Conservation (phyloP, 2,329 filamentous ascomycete genomes). For the Fusarium incarnatum region DNA sequence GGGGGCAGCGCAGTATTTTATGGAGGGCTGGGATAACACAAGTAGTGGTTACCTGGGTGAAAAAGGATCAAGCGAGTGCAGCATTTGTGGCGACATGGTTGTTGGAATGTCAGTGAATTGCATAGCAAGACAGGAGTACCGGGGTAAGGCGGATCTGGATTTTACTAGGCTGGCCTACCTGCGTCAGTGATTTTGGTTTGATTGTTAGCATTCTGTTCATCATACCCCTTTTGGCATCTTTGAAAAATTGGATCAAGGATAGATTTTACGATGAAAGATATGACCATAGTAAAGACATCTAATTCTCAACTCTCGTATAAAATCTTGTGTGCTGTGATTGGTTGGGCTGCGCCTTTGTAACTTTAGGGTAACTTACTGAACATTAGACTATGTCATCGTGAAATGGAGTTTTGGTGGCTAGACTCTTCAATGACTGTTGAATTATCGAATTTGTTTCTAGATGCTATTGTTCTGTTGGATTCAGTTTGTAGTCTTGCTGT, state of each 20-base stretch:
- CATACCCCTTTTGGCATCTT: conserved; percentile 47
- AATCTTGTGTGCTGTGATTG: neutral
- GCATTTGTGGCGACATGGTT: conserved; percentile 46
- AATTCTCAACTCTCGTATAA: conserved; percentile 26
- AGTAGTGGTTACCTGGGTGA: conserved; percentile 37
- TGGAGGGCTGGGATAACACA: conserved; percentile 16
- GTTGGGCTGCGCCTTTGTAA: no score
- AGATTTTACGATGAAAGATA: conserved; percentile 46
- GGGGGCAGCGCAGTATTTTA: conserved; percentile 37
- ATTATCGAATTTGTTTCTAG: no score
- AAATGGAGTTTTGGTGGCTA: no score
- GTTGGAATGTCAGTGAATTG: conserved; percentile 50
- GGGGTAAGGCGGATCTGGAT: conserved; percentile 40
- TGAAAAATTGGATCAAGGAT: conserved; percentile 45
- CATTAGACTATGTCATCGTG: no score
- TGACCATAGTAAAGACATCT: conserved; percentile 39
- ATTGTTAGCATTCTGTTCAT: conserved; percentile 47
- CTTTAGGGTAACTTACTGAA: conserved; percentile 6
- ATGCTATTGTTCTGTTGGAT: no score
- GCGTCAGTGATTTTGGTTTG: conserved; percentile 42
- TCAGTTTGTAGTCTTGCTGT: no score
- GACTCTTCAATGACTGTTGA: neutral
- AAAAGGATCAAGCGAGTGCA: conserved; percentile 30
- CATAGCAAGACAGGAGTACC: conserved; percentile 48
- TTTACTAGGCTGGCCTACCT: conserved; percentile 32